These are phyloP conservation scores for Xylaria arbuscula DNA, from an alignment of 2,329 filamentous ascomycete genomes.

Conservation along the genomic window DNA sequence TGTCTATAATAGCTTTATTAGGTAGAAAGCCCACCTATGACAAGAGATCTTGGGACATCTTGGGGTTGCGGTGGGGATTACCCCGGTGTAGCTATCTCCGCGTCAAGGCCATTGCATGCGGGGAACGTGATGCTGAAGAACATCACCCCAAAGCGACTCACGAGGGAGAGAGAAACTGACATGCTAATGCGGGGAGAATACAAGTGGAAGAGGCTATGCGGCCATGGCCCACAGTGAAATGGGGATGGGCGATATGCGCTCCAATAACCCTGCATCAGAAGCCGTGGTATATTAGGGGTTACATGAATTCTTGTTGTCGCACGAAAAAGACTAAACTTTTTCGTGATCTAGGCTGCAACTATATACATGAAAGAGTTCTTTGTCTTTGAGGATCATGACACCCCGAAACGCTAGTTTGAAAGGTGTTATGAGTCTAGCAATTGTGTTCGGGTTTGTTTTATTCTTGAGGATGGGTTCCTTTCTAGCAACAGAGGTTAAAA, in stretches of 20 bases:
- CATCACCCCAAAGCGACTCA: neutral
- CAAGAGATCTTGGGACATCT: neutral
- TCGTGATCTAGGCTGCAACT: too few relatives aligned
- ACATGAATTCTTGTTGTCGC: too few relatives aligned
- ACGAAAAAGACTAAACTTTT: too few relatives aligned
- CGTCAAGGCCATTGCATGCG: neutral
- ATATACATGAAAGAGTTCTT: too few relatives aligned
- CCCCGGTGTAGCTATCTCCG: conserved; percentile 1
- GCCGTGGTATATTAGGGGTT: too few relatives aligned
- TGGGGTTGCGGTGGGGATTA: conserved; percentile 1
- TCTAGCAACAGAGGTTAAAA: too few relatives aligned
- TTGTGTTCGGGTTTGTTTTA: neutral
- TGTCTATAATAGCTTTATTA: neutral
- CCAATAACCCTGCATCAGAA: neutral
- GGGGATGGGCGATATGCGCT: neutral
- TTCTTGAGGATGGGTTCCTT: neutral
- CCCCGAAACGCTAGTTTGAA: neutral
- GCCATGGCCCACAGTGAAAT: neutral
- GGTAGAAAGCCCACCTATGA: conserved; percentile 4
- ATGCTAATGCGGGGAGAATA: neutral
- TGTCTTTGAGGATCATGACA: too few relatives aligned
- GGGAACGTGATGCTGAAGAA: neutral
- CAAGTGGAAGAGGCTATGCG: neutral
- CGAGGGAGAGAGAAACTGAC: too few relatives aligned
- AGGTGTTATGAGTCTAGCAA: neutral